Evolutionary conservation across 75 land plant species (phyloP), one percentile per base, ranked within the genome.

Genomic region (Cupressus sempervirens): DNA sequence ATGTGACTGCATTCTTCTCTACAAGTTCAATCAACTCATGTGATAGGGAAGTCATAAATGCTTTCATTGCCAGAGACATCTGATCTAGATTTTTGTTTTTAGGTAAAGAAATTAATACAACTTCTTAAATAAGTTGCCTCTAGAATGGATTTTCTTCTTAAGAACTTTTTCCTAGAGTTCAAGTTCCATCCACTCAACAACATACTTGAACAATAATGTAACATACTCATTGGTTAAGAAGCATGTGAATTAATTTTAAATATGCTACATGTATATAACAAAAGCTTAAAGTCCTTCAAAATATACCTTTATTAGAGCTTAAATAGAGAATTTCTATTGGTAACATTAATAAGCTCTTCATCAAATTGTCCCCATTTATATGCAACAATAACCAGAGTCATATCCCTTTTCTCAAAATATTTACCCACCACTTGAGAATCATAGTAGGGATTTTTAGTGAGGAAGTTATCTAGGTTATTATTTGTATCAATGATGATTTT

Each of bases 31-130:
- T 98, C 18, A 96, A 88, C 86, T 98, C 99, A 93, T 98, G 99
- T 7, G 99, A 98, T 67, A 98, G 94, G 84, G 99, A 98, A 15
- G 99, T 98, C 99, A 98, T 98, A 86, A 98, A 98, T n/a, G 99
- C 99, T 92, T 98, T 98, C 58, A 96, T 96, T 77, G 99, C 94
- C 20, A 98, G 94, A 56, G 99, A 98, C 30, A 98, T 98, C 87
- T 98, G 99, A 80, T 98, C 99, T 34, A 98, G 99, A 84, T 93
- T 98, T 94, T 96, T 96, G 93, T 95, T 96, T 84, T 98, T 98
- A 89, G 99, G 98, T 87, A 98, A 90, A n/a, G 99, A 95, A 53
- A 98, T 98, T 29, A 98, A 98, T 36, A 98, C 99, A 85, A 98
- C 99, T 89, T 98, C 95, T 87, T 98, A 98, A 91, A 98, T 98